Conservation (phyloP, 2,329 filamentous ascomycete genomes). For the Fusarium veterinarium region DNA sequence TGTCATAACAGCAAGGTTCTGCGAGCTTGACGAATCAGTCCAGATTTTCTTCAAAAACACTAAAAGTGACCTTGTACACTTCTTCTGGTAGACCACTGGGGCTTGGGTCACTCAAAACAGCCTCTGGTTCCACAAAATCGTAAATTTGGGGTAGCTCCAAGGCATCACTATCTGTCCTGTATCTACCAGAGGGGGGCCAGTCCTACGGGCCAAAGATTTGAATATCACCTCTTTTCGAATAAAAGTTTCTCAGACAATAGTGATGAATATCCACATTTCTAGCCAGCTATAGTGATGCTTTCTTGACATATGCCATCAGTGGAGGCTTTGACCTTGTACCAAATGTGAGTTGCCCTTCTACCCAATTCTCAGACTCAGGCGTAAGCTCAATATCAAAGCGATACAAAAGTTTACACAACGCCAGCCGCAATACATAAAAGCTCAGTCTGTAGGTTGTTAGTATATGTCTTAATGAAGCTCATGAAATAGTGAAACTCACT, state of each 20-base stretch:
- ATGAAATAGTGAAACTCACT: not conserved
- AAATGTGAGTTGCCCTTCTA: not conserved
- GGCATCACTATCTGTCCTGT: not conserved
- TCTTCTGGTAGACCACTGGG: rapidly evolving
- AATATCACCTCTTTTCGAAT: rapidly evolving
- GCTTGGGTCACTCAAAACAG: rapidly evolving
- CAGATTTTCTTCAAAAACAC: not conserved
- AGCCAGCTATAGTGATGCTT: not conserved
- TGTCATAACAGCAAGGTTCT: no score
- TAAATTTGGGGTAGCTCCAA: rapidly evolving
- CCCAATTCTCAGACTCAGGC: not conserved
- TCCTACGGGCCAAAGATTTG: not conserved
- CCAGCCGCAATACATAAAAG: not conserved
- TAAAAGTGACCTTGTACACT: not conserved
- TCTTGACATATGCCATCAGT: not conserved
- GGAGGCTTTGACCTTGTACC: not conserved
- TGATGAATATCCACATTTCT: rapidly evolving
- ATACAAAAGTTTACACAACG: not conserved
- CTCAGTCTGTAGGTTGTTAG: not conserved
- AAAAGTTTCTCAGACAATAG: rapidly evolving
- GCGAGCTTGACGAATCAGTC: no score
- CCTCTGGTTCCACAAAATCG: rapidly evolving
- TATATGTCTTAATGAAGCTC: rapidly evolving
- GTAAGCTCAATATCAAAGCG: not conserved
- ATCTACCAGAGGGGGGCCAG: rapidly evolving